A percentile compares a stretch with the other conserved stretches of the same genome.
Conservation (phyloP, 164 flowering plant species). For the Vitis labrusca region DNA sequence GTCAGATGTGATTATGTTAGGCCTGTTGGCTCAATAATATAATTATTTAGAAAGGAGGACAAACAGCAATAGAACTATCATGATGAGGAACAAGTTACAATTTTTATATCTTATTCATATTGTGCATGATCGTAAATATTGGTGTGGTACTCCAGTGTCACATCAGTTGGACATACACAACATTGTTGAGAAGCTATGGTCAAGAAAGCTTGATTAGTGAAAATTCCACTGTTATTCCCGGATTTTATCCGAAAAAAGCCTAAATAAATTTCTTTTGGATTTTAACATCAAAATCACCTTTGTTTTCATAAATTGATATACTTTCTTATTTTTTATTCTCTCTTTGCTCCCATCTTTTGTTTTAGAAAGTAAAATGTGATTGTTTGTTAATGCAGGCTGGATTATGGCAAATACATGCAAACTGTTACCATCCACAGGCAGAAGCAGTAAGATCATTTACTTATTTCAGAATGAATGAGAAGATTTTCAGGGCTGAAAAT, state of each 20-base stretch:
- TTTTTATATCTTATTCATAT: too few species aligned
- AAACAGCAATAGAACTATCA: background rate
- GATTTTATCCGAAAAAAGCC: too few species aligned
- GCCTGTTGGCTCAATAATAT: background rate
- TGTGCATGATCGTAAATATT: too few species aligned
- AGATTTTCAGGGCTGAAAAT: constrained; percentile 49
- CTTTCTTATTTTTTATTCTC: background rate
- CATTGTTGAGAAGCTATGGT: background rate
- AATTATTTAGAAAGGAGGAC: background rate
- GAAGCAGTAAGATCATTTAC: constrained; percentile 56
- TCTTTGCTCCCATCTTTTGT: background rate
- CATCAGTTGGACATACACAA: background rate
- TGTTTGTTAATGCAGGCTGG: constrained; percentile 41
- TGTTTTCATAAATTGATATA: background rate
- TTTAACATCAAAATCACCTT: too few species aligned
- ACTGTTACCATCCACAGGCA: constrained; percentile 42
- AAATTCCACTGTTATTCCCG: background rate
- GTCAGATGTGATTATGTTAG: background rate
- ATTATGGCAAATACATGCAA: constrained; percentile 41
- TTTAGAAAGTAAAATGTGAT: background rate
- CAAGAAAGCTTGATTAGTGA: background rate
- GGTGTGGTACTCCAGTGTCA: background rate
- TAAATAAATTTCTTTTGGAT: too few species aligned
- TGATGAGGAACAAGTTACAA: background rate
- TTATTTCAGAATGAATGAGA: constrained; percentile 53